Conservation (phyloP, 768 basidiomycete genomes). For the Gloeostereum incarnatum region DNA sequence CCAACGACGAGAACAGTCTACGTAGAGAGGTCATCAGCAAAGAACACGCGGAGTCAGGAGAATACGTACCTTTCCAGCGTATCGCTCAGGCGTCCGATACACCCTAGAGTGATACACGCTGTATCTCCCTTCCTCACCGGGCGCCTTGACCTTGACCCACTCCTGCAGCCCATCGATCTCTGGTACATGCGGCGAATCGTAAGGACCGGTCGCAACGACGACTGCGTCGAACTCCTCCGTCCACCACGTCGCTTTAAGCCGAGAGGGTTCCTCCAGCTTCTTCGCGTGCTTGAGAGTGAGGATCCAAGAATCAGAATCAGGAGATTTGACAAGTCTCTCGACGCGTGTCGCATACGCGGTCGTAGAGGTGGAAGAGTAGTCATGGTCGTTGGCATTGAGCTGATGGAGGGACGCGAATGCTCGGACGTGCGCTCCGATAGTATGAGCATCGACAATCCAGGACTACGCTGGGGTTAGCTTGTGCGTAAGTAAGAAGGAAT, state of each 20-base stretch:
- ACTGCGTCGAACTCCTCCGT: conserved; percentile 23
- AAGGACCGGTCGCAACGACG: conserved; percentile 20
- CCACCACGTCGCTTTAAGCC: conserved; percentile 16
- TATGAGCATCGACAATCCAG: conserved; percentile 13
- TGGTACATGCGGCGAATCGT: conserved; percentile 22
- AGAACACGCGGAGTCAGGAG: neutral
- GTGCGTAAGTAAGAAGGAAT: neutral
- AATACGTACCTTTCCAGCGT: conserved; percentile 16
- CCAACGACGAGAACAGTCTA: conserved; percentile 13
- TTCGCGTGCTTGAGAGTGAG: conserved; percentile 13
- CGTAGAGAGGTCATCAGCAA: neutral
- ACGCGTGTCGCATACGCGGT: conserved; percentile 28
- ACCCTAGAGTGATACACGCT: conserved; percentile 20
- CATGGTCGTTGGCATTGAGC: conserved; percentile 20
- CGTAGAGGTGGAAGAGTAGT: conserved; percentile 6
- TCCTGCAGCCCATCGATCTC: conserved; percentile 17
- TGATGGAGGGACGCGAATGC: conserved; percentile 20
- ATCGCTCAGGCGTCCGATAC: conserved; percentile 20
- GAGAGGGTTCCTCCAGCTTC: conserved; percentile 8
- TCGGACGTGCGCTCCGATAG: conserved; percentile 18
- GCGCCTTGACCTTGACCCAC: conserved; percentile 14
- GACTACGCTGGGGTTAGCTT: conserved; percentile 5
- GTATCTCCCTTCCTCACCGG: conserved; percentile 9
- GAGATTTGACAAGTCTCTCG: conserved; percentile 20
- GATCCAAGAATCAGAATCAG: conserved; percentile 10